Evolutionary conservation across 805 yeast species (phyloP).

Genomic region (Pichia heedii): DNA sequence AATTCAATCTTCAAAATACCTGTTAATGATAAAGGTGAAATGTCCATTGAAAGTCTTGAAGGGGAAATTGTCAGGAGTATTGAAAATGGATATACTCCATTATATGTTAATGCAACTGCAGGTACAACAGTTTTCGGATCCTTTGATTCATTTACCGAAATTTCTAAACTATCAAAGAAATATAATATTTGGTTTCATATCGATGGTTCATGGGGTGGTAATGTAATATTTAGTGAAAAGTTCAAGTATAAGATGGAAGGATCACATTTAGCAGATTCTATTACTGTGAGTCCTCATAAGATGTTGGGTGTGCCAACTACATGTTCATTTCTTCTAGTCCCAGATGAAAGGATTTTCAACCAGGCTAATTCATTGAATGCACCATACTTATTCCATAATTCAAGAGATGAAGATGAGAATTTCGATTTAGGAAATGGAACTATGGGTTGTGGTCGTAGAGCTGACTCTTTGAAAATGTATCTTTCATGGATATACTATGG

Average conservation of each 20-base stretch:
- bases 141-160: constrained; percentile 56
- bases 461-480: constrained; percentile 72
- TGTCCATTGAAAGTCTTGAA: constrained; percentile 44
- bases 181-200: constrained; percentile 69
- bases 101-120: constrained; percentile 75
- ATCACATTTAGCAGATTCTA: constrained; percentile 56
- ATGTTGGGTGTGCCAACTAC: constrained; percentile 83
- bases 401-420: constrained; percentile 40
- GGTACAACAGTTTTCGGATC: constrained; percentile 88
- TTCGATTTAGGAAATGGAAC: constrained; percentile 83
- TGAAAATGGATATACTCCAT: constrained; percentile 54
- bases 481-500: constrained; percentile 81
- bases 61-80: constrained; percentile 33
- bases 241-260: constrained; percentile 47
- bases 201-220: constrained; percentile 92
- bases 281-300: constrained; percentile 80
- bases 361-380: constrained; percentile 70
- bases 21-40: constrained; percentile 45
- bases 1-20: constrained; percentile 52
- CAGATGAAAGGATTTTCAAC: constrained; percentile 57
- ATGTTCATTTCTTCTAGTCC: constrained; percentile 64
- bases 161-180: constrained; percentile 44
- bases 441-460: constrained; percentile 85
- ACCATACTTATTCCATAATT: constrained; percentile 68
- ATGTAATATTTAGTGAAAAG: constrained; percentile 53